Base-by-base conservation (phyloP, 2,329 filamentous ascomycete species). In the Pseudogymnoascus sp. region DNA sequence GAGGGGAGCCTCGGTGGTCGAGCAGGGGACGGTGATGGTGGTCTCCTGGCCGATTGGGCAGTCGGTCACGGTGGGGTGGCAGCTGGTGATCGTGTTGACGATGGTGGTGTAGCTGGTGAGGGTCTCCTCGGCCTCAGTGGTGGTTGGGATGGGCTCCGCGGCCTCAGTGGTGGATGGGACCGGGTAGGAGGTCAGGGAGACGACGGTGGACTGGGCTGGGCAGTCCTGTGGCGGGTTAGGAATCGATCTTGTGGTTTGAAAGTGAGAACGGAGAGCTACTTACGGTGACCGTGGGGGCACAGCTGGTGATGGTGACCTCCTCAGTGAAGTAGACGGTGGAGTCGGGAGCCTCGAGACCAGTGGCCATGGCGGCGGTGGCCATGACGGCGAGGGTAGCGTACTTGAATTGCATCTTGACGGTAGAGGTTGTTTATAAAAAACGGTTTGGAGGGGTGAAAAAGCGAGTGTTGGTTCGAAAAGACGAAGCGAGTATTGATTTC, bases 251-350 rank as follows among this genome's bases (percentile, higher is more conserved):
- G 12, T 26, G 41, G 10, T 14, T 21, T 33, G 52, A 4, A 21
- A 12, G 4, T 29, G 8, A 33, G 55, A 38, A 35, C 31, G 21
- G 29, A 33, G 14, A n/a, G 23, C 12, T 33, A 33, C 52, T 59
- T 59, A 61, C 41, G 11, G 60, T 77, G 68, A 78, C 78, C 66
- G 76, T 78, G 45, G 79, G 75, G 64, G 73, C 77, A 72, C 78
- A 81, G 21, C 76, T 79, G 72, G 78, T 81, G 75, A 81, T 77
- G 74, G 79, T 81, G 65, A 81, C 77, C 65, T 81, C 73, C 68
- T 81, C 76, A 65, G 79, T 81, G 70, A 74, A 72, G 74, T 80
- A 80, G 71, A 80, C 73, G 69, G 78, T 79, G 43, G 62, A 59
- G 60, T 71, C 69, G 7, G 21, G 41, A 21, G 41, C 19, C 1